These are phyloP conservation scores for Trametes punicea DNA, from an alignment of 768 basidiomycete species.

Conservation along the genomic window DNA sequence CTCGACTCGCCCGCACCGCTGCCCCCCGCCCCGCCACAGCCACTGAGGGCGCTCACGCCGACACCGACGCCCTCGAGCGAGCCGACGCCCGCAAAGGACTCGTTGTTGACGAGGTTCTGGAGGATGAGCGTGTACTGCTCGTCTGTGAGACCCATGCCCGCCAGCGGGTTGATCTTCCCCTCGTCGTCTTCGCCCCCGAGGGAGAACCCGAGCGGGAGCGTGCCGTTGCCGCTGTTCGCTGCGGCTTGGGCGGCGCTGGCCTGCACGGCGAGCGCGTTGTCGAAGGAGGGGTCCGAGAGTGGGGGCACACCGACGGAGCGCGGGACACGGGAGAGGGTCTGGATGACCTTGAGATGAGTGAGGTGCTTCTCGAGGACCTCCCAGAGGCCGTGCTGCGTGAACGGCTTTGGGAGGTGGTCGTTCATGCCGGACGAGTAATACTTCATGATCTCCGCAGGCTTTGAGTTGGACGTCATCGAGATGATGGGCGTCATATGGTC, in stretches of 20 bases:
- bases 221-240: background rate
- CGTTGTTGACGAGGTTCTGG: slow-evolving; percentile 66
- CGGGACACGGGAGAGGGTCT: slow-evolving; percentile 66
- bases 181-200: slow-evolving; percentile 37
- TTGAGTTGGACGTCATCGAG: slow-evolving; percentile 95
- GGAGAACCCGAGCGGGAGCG: slow-evolving; percentile 19
- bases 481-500: slow-evolving; percentile 96
- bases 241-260: slow-evolving; percentile 19
- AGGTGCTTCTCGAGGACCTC: slow-evolving; percentile 95
- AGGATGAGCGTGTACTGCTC: slow-evolving; percentile 83
- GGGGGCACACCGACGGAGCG: slow-evolving; percentile 67
- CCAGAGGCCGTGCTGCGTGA: slow-evolving; percentile 88
- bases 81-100: slow-evolving; percentile 49
- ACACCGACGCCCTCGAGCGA: slow-evolving; percentile 16
- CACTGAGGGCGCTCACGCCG: slow-evolving; percentile 7
- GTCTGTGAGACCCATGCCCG: slow-evolving; percentile 83
- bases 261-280: slow-evolving; percentile 50
- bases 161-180: slow-evolving; percentile 75
- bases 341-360: slow-evolving; percentile 82
- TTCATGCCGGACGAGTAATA: slow-evolving; percentile 94
- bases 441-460: slow-evolving; percentile 89
- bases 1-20: slow-evolving; percentile 20
- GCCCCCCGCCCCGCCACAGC: background rate
- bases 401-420: slow-evolving; percentile 94
- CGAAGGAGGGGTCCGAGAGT: slow-evolving; percentile 50